Percentiles rank a stretch among this genome's conserved stretches.
Conservation (phyloP, 2,329 filamentous ascomycete genomes). For the Tolypocladium ophioglossoides region DNA sequence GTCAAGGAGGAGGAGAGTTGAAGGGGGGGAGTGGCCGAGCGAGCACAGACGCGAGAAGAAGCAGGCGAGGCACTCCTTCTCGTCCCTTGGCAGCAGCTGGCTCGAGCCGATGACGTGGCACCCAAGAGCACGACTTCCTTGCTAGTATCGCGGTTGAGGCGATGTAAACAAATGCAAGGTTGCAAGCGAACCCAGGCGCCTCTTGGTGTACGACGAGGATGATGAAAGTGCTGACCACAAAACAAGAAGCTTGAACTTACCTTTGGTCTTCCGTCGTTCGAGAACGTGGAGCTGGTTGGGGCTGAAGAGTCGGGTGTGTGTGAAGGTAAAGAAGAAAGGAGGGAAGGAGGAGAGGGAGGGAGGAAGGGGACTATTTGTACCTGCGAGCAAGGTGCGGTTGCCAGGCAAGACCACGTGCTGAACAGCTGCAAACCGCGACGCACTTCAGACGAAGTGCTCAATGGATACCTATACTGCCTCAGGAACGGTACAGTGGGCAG, state of each 20-base stretch:
- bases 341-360: neutral
- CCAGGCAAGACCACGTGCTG: neutral
- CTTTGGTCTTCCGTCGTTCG: neutral
- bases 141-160: neutral
- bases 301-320: neutral
- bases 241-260: neutral
- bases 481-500: neutral
- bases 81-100: neutral
- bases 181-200: neutral
- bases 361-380: neutral
- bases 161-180: neutral
- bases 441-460: neutral
- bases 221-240: neutral
- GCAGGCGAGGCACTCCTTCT: neutral
- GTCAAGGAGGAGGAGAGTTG: neutral
- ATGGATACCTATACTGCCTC: neutral
- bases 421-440: neutral
- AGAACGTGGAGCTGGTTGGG: neutral
- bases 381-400: neutral
- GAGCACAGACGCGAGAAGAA: neutral
- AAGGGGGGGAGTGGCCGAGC: neutral
- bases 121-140: neutral
- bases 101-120: too few relatives aligned
- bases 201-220: too few relatives aligned
- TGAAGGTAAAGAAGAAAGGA: neutral